Evolutionary conservation across 1,284 basidiomycete genomes (phyloP).

Genomic region (Heliocybe sulcata): DNA sequence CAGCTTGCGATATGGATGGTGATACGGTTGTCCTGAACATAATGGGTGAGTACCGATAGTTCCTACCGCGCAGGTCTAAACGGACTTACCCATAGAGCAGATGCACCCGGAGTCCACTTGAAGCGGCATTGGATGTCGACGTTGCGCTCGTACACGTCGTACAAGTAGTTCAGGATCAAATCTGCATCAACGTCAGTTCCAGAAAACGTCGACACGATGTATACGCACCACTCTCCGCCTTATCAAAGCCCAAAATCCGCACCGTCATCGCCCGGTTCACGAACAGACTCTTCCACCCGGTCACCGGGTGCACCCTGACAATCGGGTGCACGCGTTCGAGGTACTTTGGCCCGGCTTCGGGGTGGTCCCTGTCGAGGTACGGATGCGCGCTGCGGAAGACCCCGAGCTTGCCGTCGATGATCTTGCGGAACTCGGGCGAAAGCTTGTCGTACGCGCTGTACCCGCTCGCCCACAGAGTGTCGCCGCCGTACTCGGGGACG

Average conservation of each 20-base stretch:
- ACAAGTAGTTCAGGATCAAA: background rate
- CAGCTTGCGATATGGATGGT: constrained; percentile 22
- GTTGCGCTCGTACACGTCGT: constrained; percentile 7
- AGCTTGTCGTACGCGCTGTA: constrained; percentile 2
- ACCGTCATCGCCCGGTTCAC: constrained; percentile 16
- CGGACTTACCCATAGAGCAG: constrained; percentile 11
- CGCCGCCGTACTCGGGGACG: background rate
- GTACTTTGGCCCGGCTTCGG: background rate
- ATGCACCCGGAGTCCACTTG: constrained; percentile 14
- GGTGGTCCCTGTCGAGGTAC: background rate
- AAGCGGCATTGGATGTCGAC: constrained; percentile 12
- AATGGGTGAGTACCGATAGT: background rate
- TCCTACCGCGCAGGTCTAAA: background rate
- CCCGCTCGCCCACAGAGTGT: background rate
- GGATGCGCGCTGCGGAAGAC: background rate
- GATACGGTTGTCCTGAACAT: constrained; percentile 15
- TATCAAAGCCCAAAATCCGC: background rate
- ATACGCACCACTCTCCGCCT: background rate
- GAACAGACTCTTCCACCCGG: constrained; percentile 29
- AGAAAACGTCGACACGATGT: background rate
- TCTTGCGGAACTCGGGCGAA: background rate
- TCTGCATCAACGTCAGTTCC: background rate
- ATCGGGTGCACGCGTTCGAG: constrained; percentile 10
- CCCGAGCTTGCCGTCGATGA: background rate
- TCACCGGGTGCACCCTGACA: constrained; percentile 26